Evolutionary conservation across 139 green algal genomes (phyloP).

Genomic region (Trebouxia sp.): DNA sequence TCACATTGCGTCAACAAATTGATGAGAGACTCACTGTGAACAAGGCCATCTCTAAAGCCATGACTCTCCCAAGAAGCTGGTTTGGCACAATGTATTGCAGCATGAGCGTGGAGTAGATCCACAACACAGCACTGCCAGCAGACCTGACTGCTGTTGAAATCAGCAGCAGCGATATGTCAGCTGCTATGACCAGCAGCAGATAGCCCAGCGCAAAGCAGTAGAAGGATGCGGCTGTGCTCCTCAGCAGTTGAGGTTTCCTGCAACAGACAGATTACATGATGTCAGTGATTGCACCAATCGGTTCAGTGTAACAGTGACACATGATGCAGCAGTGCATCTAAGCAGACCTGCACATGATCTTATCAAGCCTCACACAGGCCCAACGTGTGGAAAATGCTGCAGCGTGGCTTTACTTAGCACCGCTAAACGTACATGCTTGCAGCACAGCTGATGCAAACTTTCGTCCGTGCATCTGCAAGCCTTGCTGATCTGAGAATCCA

Average conservation of each 20-base stretch:
- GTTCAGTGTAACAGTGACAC: too few species aligned
- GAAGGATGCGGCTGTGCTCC: constrained; percentile 15
- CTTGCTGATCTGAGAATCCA: not conserved
- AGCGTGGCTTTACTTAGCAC: not conserved
- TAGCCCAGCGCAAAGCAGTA: constrained; percentile 26
- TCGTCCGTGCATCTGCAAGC: not conserved
- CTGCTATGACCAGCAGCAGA: constrained; percentile 35
- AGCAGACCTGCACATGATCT: not conserved
- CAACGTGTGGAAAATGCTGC: not conserved
- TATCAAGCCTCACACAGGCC: not conserved
- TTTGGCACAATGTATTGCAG: constrained; percentile 46
- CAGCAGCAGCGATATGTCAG: constrained; percentile 37
- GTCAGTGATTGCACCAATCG: too few species aligned
- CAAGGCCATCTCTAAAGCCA: constrained; percentile 48
- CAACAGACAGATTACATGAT: too few species aligned
- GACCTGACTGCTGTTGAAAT: constrained; percentile 35
- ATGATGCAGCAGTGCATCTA: not conserved
- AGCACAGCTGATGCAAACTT: not conserved
- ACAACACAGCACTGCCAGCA: constrained; percentile 36
- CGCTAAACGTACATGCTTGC: not conserved
- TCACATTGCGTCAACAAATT: not conserved
- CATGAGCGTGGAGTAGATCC: constrained; percentile 54
- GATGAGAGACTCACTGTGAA: constrained; percentile 48
- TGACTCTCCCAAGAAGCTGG: constrained; percentile 36
- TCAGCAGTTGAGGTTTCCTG: constrained; percentile 23